Percentiles rank a stretch among this genome's conserved stretches.
phyloP scores from a whole-genome alignment of 176 grass and related monocot species.

The Canna indica region DNA sequence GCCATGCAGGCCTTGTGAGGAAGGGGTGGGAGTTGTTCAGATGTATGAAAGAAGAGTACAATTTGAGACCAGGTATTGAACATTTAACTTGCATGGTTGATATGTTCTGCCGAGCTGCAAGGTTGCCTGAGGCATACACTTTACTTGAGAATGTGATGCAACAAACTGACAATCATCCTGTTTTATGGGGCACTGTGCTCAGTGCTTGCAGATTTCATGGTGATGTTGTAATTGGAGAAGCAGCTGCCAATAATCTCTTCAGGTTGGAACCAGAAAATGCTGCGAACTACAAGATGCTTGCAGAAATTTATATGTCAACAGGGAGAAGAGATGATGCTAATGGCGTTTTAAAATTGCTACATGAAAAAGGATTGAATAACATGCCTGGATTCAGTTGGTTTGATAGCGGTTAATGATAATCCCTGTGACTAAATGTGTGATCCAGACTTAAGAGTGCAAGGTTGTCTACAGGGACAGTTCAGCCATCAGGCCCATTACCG shows the following conservation, averaged over 20 bases:
- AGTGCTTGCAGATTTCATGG: slow-evolving; percentile 41
- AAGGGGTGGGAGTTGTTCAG: slow-evolving; percentile 42
- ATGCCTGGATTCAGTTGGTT: slow-evolving; percentile 53
- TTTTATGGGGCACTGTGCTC: slow-evolving; percentile 49
- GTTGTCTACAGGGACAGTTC: neutral
- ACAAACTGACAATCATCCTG: slow-evolving; percentile 10
- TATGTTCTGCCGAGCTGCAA: slow-evolving; percentile 43
- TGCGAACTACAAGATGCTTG: slow-evolving; percentile 63
- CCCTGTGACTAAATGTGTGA: neutral
- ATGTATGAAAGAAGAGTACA: slow-evolving; percentile 53
- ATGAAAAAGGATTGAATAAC: slow-evolving; percentile 25
- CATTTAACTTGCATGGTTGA: slow-evolving; percentile 63
- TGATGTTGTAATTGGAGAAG: slow-evolving; percentile 44
- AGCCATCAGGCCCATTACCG: neutral
- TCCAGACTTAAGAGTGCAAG: neutral
- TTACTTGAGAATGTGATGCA: slow-evolving; percentile 28
- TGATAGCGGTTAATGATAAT: slow-evolving; percentile 28
- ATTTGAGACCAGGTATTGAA: slow-evolving; percentile 35
- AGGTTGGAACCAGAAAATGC: slow-evolving; percentile 51
- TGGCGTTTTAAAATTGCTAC: slow-evolving; percentile 24
- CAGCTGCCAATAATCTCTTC: slow-evolving; percentile 39
- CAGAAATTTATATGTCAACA: slow-evolving; percentile 57
- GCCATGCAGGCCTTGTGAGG: slow-evolving; percentile 54
- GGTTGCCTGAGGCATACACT: slow-evolving; percentile 46
- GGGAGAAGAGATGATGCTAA: slow-evolving; percentile 48